Percentiles rank a stretch among this genome's conserved stretches.
Evolutionary conservation across 331 rosid species (phyloP).

Genomic region (Quercus phellos): DNA sequence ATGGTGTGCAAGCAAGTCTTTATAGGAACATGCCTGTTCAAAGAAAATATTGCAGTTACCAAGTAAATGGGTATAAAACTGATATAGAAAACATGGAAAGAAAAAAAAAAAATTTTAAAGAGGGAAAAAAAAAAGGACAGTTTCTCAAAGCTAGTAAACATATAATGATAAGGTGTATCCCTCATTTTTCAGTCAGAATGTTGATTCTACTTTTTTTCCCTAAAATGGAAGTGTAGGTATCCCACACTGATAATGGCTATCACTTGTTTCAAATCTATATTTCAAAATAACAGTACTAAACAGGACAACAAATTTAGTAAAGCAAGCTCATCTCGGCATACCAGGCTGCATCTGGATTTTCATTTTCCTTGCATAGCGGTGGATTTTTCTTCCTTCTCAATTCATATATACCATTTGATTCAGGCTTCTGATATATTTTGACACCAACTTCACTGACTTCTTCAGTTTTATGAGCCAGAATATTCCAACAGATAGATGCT

Average conservation of each 20-base stretch:
- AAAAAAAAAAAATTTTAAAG: not conserved
- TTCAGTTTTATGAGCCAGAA: constrained; percentile 89
- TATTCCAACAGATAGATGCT: constrained; percentile 85
- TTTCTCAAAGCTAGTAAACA: not conserved
- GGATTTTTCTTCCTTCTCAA: constrained; percentile 83
- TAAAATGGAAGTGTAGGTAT: not conserved
- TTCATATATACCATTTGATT: constrained; percentile 66
- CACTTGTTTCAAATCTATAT: not conserved
- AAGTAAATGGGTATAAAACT: not conserved
- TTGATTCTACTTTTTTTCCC: not conserved
- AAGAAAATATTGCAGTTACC: constrained; percentile 4
- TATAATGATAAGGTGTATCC: not conserved
- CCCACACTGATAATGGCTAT: not conserved
- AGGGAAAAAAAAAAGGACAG: not conserved
- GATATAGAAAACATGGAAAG: not conserved
- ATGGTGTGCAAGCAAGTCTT: constrained; percentile 72
- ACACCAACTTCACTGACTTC: constrained; percentile 81
- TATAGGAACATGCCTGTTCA: constrained; percentile 63
- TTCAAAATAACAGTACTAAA: not conserved
- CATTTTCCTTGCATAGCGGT: constrained; percentile 82
- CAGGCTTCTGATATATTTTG: constrained; percentile 89
- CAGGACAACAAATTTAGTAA: constrained; percentile 13
- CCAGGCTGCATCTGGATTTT: constrained; percentile 94
- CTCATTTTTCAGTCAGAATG: constrained; percentile 1
- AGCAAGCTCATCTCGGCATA: constrained; percentile 32